Evolutionary conservation across 202 grass and related monocot genomes (phyloP).

Genomic region (Miscanthus sacchariflorus): DNA sequence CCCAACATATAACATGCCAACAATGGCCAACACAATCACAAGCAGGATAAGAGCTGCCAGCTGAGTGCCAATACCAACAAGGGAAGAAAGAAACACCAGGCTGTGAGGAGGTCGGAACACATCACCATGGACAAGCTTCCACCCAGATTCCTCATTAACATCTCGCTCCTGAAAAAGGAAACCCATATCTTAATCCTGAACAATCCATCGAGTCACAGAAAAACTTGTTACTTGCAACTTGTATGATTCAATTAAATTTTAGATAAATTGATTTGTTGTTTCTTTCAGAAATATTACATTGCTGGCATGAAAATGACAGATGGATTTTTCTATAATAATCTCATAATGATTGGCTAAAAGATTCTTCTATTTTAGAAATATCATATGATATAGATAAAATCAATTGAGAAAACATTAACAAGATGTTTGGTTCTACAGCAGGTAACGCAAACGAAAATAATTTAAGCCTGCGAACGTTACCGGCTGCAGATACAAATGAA

Average conservation of each 20-base stretch:
- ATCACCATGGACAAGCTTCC: slow-evolving; percentile 99
- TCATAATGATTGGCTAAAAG: not conserved
- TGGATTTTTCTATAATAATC: not conserved
- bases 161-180: slow-evolving; percentile 81
- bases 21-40: slow-evolving; percentile 90
- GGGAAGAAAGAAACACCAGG: slow-evolving; percentile 77
- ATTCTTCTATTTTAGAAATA: slow-evolving; percentile 12
- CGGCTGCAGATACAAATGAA: too few species aligned
- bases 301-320: not conserved
- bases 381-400: not conserved
- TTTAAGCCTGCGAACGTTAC: too few species aligned
- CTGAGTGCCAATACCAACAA: slow-evolving; percentile 94
- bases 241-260: slow-evolving; percentile 3
- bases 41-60: slow-evolving; percentile 86
- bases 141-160: slow-evolving; percentile 98
- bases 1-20: slow-evolving; percentile 97
- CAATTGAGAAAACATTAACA: not conserved
- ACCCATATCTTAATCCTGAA: slow-evolving; percentile 10
- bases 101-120: slow-evolving; percentile 82
- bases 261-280: not conserved
- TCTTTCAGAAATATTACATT: slow-evolving; percentile 30
- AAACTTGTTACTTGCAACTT: not conserved
- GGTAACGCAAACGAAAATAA: too few species aligned
- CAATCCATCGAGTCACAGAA: not conserved
- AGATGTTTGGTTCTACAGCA: too few species aligned